Evolutionary conservation across 108 stramenopile species (phyloP), one percentile per base, ranked within the genome.

Genomic region (Skeletonema costatum): DNA sequence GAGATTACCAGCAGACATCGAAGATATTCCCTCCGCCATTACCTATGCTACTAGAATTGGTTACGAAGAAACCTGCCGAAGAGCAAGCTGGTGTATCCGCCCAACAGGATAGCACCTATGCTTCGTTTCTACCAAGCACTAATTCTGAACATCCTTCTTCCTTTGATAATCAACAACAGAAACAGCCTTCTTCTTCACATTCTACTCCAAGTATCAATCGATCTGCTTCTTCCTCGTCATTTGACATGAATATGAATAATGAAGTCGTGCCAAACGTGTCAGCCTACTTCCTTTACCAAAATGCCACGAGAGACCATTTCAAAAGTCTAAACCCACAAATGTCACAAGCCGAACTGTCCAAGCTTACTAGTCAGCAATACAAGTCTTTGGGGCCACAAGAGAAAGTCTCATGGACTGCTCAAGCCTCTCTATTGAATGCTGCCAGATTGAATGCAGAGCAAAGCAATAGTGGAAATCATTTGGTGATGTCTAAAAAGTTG

Each of bases 341-440:
- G 79, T 86, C 87, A 11, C 88, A 87, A 67, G 91, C 86, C 16
- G 86, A 92, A 53, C 74, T 92, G n/a, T 77, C 88, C 64, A 92
- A 92, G 75, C 89, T 88, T 68, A 92, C 88, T 21, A 92, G 86
- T 92, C 86, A 87, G 77, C 89, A 86, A 87, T 92, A 89, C 87
- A 89, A 88, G 79, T 75, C 81, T 51, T 66, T 92, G 61, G 88
- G 81, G 32, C 82, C 88, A 10, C 86, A 88, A 38, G 91, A 92
- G 62, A 89, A 89, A 71, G 84, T 83, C 6, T 78, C 76, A 0
- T 90, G 90, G 90, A 86, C 85, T 46, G 56, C 85, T 19, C 81
- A 87, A 29, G 90, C 90, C 4, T 32, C 73, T 11, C 84, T 87
- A 66, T 71, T 74, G 11, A 88, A 89, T 74, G 81, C 87, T 39